These are phyloP conservation scores for Podospora appendiculata DNA, from an alignment of 495 filamentous ascomycete species.

Conservation along the genomic window DNA sequence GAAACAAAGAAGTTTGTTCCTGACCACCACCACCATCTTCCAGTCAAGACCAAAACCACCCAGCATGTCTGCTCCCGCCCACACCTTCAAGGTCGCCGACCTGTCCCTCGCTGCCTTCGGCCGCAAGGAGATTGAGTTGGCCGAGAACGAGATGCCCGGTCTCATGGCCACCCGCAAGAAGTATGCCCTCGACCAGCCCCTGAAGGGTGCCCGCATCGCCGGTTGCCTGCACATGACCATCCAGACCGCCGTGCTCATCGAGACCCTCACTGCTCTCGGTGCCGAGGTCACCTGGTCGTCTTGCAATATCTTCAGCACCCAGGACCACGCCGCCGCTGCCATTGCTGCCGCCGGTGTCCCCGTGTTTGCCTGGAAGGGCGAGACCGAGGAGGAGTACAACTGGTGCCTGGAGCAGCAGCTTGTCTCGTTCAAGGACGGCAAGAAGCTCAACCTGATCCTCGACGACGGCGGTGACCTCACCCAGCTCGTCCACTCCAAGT, in stretches of 20 bases:
- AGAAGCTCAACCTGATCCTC: constrained; percentile 96
- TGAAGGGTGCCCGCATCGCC: constrained; percentile 82
- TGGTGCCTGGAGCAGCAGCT: constrained; percentile 99
- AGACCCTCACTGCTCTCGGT: constrained; percentile 88
- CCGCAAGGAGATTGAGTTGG: constrained; percentile 97
- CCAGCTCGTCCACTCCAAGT: constrained; percentile 92
- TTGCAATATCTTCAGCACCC: constrained; percentile 99
- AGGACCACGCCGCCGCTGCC: constrained; percentile 96
- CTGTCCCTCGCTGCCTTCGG: constrained; percentile 96
- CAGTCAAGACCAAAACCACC: too few species aligned
- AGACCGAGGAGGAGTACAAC: constrained; percentile 99
- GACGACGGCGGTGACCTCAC: constrained; percentile 98
- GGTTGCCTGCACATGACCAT: constrained; percentile 99
- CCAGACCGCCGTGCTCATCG: constrained; percentile 97
- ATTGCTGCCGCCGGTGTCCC: constrained; percentile 91
- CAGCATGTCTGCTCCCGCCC: constrained; percentile 69
- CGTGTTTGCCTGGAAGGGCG: constrained; percentile 99
- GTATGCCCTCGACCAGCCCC: constrained; percentile 87
- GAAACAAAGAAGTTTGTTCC: too few species aligned
- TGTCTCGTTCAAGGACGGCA: constrained; percentile 87
- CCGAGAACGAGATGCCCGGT: constrained; percentile 98
- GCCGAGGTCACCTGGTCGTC: constrained; percentile 96
- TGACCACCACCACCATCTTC: too few species aligned
- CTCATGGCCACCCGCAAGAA: constrained; percentile 90
- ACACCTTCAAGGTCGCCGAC: constrained; percentile 97